phyloP scores from a whole-genome alignment of 1,284 basidiomycete genomes.

The Thecaphora frezii region DNA sequence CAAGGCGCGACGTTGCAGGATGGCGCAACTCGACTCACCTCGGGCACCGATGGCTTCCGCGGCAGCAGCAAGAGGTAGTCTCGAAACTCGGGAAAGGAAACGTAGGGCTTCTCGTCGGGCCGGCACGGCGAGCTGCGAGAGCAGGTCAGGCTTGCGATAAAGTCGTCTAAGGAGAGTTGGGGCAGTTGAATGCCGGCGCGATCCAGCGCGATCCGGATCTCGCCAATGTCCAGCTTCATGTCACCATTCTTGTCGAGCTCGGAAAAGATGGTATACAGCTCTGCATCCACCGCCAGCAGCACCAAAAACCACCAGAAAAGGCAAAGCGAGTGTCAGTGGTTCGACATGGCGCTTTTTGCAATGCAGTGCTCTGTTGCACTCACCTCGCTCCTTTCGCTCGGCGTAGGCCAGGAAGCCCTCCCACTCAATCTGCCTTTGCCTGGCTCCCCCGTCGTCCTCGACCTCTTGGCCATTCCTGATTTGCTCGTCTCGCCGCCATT shows the following conservation, averaged over 20 bases:
- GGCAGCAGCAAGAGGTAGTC: constrained; percentile 57
- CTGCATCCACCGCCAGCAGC: too few relatives aligned
- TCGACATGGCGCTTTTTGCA: too few relatives aligned
- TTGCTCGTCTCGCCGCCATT: constrained; percentile 28
- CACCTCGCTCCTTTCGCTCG: constrained; percentile 53
- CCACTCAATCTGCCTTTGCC: constrained; percentile 57
- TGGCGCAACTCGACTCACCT: constrained; percentile 18
- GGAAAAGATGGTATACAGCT: constrained; percentile 54
- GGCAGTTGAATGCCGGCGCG: constrained; percentile 50
- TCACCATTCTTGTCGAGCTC: constrained; percentile 56
- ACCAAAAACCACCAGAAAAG: too few relatives aligned
- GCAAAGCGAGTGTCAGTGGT: too few relatives aligned
- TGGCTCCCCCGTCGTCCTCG: constrained; percentile 42
- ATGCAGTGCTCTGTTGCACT: background rate
- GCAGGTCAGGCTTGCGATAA: constrained; percentile 53
- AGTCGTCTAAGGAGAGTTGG: constrained; percentile 47
- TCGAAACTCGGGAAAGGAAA: constrained; percentile 57
- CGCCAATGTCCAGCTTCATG: constrained; percentile 46
- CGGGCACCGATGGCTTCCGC: constrained; percentile 49
- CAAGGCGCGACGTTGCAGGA: too few relatives aligned
- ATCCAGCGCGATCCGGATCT: constrained; percentile 50
- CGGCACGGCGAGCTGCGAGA: constrained; percentile 18
- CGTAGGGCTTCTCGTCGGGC: constrained; percentile 26
- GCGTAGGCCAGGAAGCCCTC: constrained; percentile 58
- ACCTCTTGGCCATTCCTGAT: constrained; percentile 28